phyloP scores from a whole-genome alignment of 116 monocot species.

The Phalaenopsis hybrid region DNA sequence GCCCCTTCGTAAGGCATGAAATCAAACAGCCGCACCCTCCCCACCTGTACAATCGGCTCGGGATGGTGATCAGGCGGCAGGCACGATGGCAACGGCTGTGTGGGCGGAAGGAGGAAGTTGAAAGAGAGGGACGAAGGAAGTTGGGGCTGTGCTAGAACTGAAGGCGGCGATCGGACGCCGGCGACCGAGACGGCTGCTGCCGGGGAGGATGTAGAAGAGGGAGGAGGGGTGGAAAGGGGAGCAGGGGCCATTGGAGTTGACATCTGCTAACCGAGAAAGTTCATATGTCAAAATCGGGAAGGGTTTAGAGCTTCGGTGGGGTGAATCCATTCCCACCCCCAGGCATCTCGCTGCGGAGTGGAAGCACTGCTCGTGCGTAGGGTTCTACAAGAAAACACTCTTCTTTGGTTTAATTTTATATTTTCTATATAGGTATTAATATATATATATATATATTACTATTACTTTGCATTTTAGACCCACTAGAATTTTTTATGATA shows the following conservation, averaged over 20 bases:
- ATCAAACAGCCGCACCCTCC: conserved; percentile 54
- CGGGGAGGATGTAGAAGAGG: conserved; percentile 1
- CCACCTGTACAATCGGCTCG: background rate
- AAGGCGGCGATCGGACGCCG: background rate
- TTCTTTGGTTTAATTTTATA: background rate
- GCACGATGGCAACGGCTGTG: conserved; percentile 2
- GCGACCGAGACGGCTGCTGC: background rate
- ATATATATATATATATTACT: no score
- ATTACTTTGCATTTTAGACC: no score
- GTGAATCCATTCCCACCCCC: background rate
- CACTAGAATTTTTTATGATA: no score
- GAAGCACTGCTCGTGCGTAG: background rate
- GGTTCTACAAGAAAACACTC: background rate
- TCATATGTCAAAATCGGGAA: conserved; percentile 22
- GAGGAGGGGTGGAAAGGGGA: background rate
- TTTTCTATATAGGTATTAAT: background rate
- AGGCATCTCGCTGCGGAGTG: background rate
- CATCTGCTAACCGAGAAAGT: conserved; percentile 15
- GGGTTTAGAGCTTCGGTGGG: conserved; percentile 1
- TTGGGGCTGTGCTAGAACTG: conserved; percentile 2
- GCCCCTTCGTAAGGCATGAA: conserved; percentile 66
- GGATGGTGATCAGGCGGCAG: background rate
- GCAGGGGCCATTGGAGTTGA: conserved; percentile 8
- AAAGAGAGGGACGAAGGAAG: conserved; percentile 27
- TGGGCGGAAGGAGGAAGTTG: conserved; percentile 18